phyloP scores from a whole-genome alignment of 148 eudicot species.

The Rhododendron ovatum region DNA sequence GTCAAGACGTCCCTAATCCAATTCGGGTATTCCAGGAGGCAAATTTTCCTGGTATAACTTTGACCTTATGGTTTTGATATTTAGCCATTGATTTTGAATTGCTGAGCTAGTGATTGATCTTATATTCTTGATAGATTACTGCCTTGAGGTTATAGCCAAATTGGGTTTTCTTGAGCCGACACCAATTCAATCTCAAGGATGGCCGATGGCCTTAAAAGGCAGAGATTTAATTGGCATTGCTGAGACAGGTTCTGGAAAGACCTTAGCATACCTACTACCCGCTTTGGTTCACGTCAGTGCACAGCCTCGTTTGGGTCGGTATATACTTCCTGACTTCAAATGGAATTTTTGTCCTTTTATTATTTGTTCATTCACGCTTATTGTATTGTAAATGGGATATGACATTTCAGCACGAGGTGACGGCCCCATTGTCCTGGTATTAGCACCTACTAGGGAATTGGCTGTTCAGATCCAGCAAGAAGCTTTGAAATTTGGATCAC shows the following conservation, averaged over 20 bases:
- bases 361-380: not conserved
- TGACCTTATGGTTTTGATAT: not conserved
- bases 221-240: conserved; percentile 97
- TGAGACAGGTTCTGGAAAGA: conserved; percentile 99
- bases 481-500: conserved; percentile 69
- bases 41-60: conserved; percentile 73
- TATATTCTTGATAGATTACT: conserved; percentile 49
- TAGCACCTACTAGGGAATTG: conserved; percentile 97
- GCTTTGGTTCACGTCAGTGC: conserved; percentile 89
- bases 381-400: not conserved
- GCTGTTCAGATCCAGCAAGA: conserved; percentile 98
- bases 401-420: conserved; percentile 67
- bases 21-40: conserved; percentile 74
- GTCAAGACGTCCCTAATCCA: conserved; percentile 81
- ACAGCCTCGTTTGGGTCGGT: conserved; percentile 83
- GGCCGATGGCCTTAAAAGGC: conserved; percentile 99
- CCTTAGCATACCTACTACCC: conserved; percentile 85
- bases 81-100: not conserved
- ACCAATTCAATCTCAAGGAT: conserved; percentile 92
- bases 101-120: not conserved
- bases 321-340: not conserved
- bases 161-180: conserved; percentile 93
- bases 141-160: conserved; percentile 70
- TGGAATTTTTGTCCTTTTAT: not conserved
- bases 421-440: conserved; percentile 80